Base-by-base conservation (phyloP, 148 eudicot genomes). In the Camellia japonica region DNA sequence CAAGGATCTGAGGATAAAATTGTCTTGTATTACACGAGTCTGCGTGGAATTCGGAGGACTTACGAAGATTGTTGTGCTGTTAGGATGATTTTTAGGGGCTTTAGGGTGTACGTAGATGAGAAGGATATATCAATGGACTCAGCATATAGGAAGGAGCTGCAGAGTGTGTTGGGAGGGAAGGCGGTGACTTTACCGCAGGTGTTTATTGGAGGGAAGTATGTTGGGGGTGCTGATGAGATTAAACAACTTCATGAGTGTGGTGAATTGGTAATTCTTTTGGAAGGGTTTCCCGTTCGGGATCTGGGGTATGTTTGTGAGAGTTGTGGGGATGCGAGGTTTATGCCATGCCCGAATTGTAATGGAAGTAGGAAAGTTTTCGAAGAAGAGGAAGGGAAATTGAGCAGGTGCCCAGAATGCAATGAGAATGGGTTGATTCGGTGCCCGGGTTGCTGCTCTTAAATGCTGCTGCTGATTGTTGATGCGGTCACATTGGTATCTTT, bases 391-490 rank as follows among this genome's bases (percentile, higher is more conserved):
- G 94, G 91, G 42, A 84, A 60, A 23, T 74, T 84, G 82, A 91
- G 83, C 69, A 88, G 87, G 79, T 96, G 99, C 82, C 63, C 85
- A 0, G 82, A 83, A n/a, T 96, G 99, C 83, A 96, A 96, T 76
- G 98, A 96, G 86, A 96, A 96, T 54, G 99, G 99, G 60, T 82
- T 96, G 87, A 84, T 96, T 83, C 89, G 98, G 41, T 96, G 99
- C 83, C 90, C 94, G 3, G 80, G 76, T 70, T 96, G 99, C 80
- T 92, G 95, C 87, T 78, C 87, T 30, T 95, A 90, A 95, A 66
- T 68, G 71, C 18, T 46, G 20, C 12, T 54, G 11, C 47, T 43
- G n/a, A 14, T 56, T 10, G 9, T 18, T 47, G 19, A 76, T 14
- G 7, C 66, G 13, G 11, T 23, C 47, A 44, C 60, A 64, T 49